Conservation (phyloP, 306 rosid genomes). For the Mimosa bimucronata region DNA sequence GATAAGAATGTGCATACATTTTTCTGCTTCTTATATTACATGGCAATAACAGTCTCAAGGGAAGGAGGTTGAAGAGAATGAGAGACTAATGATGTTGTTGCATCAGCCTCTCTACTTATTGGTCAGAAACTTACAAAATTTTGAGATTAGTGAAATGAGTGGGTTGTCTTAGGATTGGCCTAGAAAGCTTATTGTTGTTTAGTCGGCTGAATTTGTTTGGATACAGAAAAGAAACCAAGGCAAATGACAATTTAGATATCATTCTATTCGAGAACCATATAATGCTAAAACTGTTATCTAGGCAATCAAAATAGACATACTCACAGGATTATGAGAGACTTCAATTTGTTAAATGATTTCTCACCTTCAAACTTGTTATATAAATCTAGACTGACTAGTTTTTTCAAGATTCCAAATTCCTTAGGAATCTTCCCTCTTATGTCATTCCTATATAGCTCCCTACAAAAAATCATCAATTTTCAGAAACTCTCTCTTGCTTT, state of each 20-base stretch:
- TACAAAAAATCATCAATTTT: slow-evolving; percentile 43
- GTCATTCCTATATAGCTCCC: slow-evolving; percentile 86
- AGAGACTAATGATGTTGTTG: too few species aligned
- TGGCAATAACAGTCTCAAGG: too few species aligned
- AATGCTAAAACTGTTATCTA: neutral
- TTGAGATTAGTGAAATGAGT: too few species aligned
- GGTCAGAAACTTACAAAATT: too few species aligned
- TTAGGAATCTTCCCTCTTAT: slow-evolving; percentile 74
- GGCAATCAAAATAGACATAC: slow-evolving; percentile 36
- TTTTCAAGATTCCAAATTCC: slow-evolving; percentile 72
- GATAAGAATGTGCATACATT: too few species aligned
- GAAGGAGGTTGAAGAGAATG: too few species aligned
- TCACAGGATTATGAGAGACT: slow-evolving; percentile 86
- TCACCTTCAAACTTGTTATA: slow-evolving; percentile 80
- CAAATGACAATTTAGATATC: slow-evolving; percentile 29
- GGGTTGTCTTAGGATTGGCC: slow-evolving; percentile 82
- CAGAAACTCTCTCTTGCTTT: slow-evolving; percentile 27
- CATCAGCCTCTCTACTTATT: too few species aligned
- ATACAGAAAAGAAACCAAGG: slow-evolving; percentile 20
- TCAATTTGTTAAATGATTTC: slow-evolving; percentile 72
- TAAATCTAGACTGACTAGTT: slow-evolving; percentile 86
- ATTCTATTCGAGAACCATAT: neutral
- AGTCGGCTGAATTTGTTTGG: slow-evolving; percentile 55
- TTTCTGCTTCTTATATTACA: too few species aligned
- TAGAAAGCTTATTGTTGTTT: slow-evolving; percentile 73